These are phyloP conservation scores for Neurospora tetraspora DNA, from an alignment of 495 filamentous ascomycete species.

Conservation along the genomic window DNA sequence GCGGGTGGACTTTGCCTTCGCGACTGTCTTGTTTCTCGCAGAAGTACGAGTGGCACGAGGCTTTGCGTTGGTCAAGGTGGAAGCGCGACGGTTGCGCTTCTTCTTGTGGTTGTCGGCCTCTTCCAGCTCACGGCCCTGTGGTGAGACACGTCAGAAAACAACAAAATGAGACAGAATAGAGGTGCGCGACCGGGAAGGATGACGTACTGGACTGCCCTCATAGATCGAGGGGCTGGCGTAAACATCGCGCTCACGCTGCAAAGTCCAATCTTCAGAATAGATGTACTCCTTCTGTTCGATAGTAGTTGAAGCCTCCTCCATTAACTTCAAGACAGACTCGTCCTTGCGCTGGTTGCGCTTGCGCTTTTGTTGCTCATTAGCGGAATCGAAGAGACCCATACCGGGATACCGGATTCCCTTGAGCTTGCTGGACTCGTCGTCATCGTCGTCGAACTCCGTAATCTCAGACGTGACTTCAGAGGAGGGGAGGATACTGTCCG, in stretches of 20 bases:
- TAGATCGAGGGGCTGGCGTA: conserved; percentile 36
- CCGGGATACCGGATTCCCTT: conserved; percentile 75
- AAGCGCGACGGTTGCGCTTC: conserved; percentile 16
- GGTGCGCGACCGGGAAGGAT: neutral
- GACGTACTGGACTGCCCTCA: conserved; percentile 37
- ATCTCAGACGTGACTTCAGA: conserved; percentile 21
- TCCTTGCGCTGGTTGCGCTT: conserved; percentile 85
- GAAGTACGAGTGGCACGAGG: conserved; percentile 9
- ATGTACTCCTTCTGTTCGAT: conserved; percentile 67
- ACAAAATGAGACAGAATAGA: neutral
- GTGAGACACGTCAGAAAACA: neutral
- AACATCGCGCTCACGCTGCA: conserved; percentile 43
- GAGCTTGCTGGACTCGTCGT: conserved; percentile 38
- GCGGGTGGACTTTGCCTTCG: neutral
- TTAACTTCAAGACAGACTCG: conserved; percentile 53
- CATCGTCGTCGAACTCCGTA: conserved; percentile 19
- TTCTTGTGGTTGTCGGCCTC: conserved; percentile 12
- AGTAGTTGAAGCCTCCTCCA: conserved; percentile 54
- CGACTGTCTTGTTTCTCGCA: conserved; percentile 6
- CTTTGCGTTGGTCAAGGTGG: conserved; percentile 1
- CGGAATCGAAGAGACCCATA: conserved; percentile 84
- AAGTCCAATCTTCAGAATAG: conserved; percentile 45
- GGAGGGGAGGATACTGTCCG: conserved; percentile 17
- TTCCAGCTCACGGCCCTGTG: conserved; percentile 16
- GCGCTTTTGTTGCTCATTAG: conserved; percentile 62